These are phyloP conservation scores for Solanum appendiculatum DNA, from an alignment of 257 asterid species.

Conservation along the genomic window DNA sequence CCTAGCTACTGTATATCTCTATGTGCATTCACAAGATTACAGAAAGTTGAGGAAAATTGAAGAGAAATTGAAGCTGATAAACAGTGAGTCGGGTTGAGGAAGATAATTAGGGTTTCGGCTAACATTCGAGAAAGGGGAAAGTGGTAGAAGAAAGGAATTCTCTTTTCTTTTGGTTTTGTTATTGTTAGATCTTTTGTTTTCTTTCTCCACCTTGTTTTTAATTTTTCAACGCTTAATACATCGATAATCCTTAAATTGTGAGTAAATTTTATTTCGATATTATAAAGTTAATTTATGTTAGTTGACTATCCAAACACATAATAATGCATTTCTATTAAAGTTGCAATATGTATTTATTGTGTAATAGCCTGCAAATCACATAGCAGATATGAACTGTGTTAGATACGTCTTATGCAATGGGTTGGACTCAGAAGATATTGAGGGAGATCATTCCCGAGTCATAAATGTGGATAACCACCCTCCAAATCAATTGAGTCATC, in stretches of 20 bases:
- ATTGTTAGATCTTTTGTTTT: neutral
- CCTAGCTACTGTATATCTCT: neutral
- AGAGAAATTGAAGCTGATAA: neutral
- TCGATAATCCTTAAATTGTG: too few species aligned
- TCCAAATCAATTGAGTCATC: neutral
- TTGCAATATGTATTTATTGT: too few species aligned
- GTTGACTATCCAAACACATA: neutral
- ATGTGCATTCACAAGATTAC: neutral
- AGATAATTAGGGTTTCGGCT: conserved; percentile 16
- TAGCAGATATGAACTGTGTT: too few species aligned
- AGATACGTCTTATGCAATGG: too few species aligned
- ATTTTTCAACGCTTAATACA: too few species aligned
- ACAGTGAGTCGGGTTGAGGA: neutral
- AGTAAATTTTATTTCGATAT: too few species aligned
- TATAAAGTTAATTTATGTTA: too few species aligned
- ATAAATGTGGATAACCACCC: too few species aligned
- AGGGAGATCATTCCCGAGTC: too few species aligned
- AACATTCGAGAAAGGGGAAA: neutral
- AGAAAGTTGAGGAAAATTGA: neutral
- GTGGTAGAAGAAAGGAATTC: neutral
- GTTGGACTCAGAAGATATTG: too few species aligned
- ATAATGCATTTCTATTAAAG: too few species aligned
- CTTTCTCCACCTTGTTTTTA: neutral
- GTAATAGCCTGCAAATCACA: too few species aligned
- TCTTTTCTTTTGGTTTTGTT: neutral